These are phyloP conservation scores for Neurospora sp. DNA, from an alignment of 495 filamentous ascomycete species.

Conservation along the genomic window DNA sequence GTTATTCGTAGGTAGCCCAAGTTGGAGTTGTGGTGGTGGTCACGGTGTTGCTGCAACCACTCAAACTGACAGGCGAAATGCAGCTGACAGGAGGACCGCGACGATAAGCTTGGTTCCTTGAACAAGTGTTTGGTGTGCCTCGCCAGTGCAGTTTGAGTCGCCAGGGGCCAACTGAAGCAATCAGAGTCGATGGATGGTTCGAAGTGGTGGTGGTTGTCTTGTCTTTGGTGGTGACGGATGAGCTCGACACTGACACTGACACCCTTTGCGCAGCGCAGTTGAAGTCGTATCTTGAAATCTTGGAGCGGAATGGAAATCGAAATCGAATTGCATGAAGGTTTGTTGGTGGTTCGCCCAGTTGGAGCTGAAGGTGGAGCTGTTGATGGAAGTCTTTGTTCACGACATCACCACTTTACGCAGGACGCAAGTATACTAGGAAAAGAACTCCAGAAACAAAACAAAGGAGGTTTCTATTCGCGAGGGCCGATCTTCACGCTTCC, in stretches of 20 bases:
- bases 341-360: neutral
- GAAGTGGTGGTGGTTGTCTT: neutral
- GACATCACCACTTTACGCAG: neutral
- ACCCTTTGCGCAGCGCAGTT: neutral
- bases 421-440: neutral
- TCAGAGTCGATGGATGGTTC: neutral
- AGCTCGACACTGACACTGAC: neutral
- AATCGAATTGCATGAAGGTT: neutral
- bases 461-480: neutral
- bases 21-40: neutral
- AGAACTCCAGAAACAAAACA: neutral
- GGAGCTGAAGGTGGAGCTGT: neutral
- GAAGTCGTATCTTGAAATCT: neutral
- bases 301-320: neutral
- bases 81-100: no score
- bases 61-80: no score
- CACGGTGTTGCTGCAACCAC: no score
- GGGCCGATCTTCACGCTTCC: neutral
- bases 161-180: no score
- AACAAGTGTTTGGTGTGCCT: no score
- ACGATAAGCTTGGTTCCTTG: no score
- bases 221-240: neutral
- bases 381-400: neutral
- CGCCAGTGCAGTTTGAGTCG: no score
- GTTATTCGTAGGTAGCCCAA: neutral